Evolutionary conservation across 2,329 filamentous ascomycete genomes (phyloP), one percentile per base, ranked within the genome.

Genomic region (Colletotrichum filicis): DNA sequence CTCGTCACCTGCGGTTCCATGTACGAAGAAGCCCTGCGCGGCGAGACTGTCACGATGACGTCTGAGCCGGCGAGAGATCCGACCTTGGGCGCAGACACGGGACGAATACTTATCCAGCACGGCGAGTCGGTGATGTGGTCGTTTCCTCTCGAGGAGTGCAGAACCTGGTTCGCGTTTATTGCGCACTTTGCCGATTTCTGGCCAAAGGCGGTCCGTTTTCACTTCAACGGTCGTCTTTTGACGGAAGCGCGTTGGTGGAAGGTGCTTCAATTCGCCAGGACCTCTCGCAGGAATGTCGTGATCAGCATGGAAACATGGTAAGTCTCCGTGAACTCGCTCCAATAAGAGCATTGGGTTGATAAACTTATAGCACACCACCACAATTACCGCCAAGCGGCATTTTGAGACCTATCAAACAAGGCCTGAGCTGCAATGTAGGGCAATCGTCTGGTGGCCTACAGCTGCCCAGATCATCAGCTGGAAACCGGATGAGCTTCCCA

Each of bases 91-190:
- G 16, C 74, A 12, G 71, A 67, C 5, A 58, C 75, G 26, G 67
- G 67, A 19, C 77, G 75, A 0, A 81, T 86, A 22, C 75, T 82
- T 8, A 81, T 86, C 7, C 78, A 78, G 3, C 82, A 81, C 42
- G 79, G 78, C 3, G 77, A 79, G 32, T 78, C 80, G 0, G 76
- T 85, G 2, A 72, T 82, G 19, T 87, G 85, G 85, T 77, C 78
- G 2, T 75, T 87, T 11, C 77, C 80, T 3, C 71, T 82, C 3
- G 76, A 82, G 19, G 80, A 86, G 59, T 87, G 85, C 64, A 76
- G 79, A 30, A 85, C 83, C 0, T 87, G 85, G 85, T 84, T 87
- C 59, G 76, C 76, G 4, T 86, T 87, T 58, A 53, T 85, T 2
- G 79, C 83, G 1, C 83, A 84, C 55, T 87, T 87, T 57, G 78